Base-by-base conservation (phyloP, 176 grass and related monocot species). In the Coix lacrymajobi region DNA sequence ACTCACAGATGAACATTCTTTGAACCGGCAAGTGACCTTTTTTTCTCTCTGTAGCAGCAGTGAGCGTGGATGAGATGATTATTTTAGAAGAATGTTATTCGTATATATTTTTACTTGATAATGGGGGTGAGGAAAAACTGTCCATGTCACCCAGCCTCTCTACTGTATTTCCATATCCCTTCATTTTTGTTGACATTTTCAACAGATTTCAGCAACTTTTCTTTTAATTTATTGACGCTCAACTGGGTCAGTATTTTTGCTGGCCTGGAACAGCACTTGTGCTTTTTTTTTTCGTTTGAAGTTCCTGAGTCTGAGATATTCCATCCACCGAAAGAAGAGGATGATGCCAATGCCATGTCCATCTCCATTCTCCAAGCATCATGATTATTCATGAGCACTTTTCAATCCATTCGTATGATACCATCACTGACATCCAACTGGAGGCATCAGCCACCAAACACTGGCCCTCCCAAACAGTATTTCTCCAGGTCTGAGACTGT, bases 361-460 rank as follows among this genome's bases (percentile, higher is more conserved):
- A 40, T 69, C 30, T 43, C 67, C 14, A 31, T 15, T 1, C 6
- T 16, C 52, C 17, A 86, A 58, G 25, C 33, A 68, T 49, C 29
- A 77, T 40, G 11, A 65, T 46, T 44, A 31, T 62, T 30, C 40
- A 46, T 8, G 8, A 33, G n/a, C 3, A 51, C 30, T 29, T 10
- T 41, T 57, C 33, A 20, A 43, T 45, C 73, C 73, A 25, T 83
- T 13, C n/a, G 45, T 1, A 38, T 4, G n/a, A 25, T 45, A 22
- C 15, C 15, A n/a, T 25, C 44, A 16, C 2, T 25, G 60, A 57
- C 33, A 65, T 83, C 43, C 33, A 83, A n/a, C 73, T 71, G 41
- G 54, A 75, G 32, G 71, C 25, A 76, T 67, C 72, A 76, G 22
- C 81, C 32, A 84, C 71, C 71, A 52, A 84, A 76, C 44, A 52